Conservation (phyloP, 257 asterid species). For the Ilex asprella region DNA sequence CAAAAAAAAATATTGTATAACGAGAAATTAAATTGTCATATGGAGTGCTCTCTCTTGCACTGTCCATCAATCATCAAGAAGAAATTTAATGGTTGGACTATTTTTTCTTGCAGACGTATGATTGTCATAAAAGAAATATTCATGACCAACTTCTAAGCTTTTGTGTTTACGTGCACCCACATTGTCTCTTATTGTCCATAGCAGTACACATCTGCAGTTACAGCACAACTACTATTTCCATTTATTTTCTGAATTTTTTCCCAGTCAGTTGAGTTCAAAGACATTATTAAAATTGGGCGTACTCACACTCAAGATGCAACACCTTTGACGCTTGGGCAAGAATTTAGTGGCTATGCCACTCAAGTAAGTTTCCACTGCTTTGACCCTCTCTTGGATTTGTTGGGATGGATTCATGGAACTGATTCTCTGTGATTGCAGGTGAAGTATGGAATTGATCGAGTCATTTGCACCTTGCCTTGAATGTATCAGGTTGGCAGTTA, state of each 20-base stretch:
- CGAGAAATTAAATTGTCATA: too few species aligned
- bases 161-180: not conserved
- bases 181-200: too few species aligned
- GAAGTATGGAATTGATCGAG: constrained; percentile 86
- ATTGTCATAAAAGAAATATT: too few species aligned
- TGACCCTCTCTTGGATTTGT: not conserved
- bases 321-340: constrained; percentile 98
- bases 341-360: constrained; percentile 90
- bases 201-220: too few species aligned
- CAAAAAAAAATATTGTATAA: too few species aligned
- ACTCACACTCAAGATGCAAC: constrained; percentile 99
- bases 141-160: not conserved
- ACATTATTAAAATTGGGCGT: constrained; percentile 96
- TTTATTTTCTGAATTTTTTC: constrained; percentile 1
- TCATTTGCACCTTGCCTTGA: constrained; percentile 77
- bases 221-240: not conserved
- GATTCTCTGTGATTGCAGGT: constrained; percentile 54
- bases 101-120: too few species aligned
- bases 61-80: not conserved
- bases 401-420: constrained; percentile 4
- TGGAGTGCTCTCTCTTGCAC: not conserved
- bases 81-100: not conserved
- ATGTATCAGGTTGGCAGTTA: constrained; percentile 63
- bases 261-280: constrained; percentile 76
- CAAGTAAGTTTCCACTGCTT: constrained; percentile 53